These are phyloP conservation scores for Daucus carota DNA, from an alignment of 129 eudicot species.

Conservation along the genomic window DNA sequence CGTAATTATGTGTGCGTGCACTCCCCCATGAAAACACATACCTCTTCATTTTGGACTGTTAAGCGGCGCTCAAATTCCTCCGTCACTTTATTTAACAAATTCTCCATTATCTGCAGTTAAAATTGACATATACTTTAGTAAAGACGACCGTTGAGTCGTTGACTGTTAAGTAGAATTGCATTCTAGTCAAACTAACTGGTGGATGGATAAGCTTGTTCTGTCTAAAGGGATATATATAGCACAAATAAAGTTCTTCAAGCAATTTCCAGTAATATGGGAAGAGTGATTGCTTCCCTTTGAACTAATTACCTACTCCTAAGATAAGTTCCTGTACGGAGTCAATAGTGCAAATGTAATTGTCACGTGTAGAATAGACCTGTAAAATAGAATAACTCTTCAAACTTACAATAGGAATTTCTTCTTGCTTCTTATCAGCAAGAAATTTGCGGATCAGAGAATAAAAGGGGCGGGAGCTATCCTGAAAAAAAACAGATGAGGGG, in stretches of 20 bases:
- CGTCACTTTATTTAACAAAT: conserved; percentile 50
- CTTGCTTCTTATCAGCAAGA: conserved; percentile 56
- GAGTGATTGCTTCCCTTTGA: no score
- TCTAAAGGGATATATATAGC: background rate
- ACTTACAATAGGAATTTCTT: conserved; percentile 79
- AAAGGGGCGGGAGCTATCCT: conserved; percentile 42
- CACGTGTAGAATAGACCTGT: background rate
- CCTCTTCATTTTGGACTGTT: conserved; percentile 45
- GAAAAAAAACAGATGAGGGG: conserved; percentile 8
- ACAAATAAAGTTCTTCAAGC: background rate
- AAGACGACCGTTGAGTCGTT: background rate
- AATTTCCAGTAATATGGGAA: background rate
- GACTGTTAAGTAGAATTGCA: background rate
- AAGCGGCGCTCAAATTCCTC: conserved; percentile 56
- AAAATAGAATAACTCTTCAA: background rate
- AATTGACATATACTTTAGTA: background rate
- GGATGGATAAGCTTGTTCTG: background rate
- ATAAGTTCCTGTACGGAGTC: background rate
- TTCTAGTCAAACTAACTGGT: background rate
- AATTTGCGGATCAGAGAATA: conserved; percentile 46
- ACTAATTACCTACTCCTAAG: background rate
- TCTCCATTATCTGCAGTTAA: conserved; percentile 49
- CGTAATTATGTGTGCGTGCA: background rate
- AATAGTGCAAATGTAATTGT: background rate
- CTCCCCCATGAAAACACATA: conserved; percentile 6